These are phyloP conservation scores for Nicotiana attenuata DNA, from an alignment of 257 asterid genomes.

Conservation along the genomic window DNA sequence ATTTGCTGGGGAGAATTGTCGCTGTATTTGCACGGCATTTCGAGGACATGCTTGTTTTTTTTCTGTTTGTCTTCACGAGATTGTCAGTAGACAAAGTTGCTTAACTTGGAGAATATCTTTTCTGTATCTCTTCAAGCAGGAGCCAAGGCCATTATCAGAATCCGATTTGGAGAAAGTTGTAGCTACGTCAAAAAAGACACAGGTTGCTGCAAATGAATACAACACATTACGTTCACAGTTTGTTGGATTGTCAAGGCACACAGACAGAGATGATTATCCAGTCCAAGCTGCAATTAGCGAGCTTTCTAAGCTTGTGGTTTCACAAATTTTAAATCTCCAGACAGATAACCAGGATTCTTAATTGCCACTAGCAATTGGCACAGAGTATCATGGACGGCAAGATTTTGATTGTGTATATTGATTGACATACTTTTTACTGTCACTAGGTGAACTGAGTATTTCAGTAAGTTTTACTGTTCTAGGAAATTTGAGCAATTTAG, in stretches of 20 bases:
- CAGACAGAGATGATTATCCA: constrained; percentile 46
- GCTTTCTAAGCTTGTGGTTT: constrained; percentile 53
- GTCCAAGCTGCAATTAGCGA: constrained; percentile 53
- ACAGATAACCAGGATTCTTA: constrained; percentile 45
- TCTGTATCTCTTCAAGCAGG: constrained; percentile 15
- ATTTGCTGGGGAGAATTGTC: background rate
- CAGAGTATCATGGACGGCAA: background rate
- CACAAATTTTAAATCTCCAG: constrained; percentile 53
- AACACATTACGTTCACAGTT: constrained; percentile 36
- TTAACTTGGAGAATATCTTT: background rate
- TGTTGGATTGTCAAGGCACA: constrained; percentile 28
- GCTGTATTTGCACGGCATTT: background rate
- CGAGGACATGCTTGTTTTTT: background rate
- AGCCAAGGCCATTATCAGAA: constrained; percentile 62
- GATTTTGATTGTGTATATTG: background rate
- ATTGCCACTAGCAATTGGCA: background rate
- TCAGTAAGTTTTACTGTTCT: too few species aligned
- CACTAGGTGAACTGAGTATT: too few species aligned
- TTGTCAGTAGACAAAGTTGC: background rate
- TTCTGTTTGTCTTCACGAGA: background rate
- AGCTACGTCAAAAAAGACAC: constrained; percentile 53
- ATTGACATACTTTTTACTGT: too few species aligned
- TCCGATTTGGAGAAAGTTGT: constrained; percentile 63
- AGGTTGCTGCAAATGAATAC: constrained; percentile 69
- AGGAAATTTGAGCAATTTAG: too few species aligned